phyloP scores from a whole-genome alignment of 805 yeast genomes.

The Dipodascopsis tothii region DNA sequence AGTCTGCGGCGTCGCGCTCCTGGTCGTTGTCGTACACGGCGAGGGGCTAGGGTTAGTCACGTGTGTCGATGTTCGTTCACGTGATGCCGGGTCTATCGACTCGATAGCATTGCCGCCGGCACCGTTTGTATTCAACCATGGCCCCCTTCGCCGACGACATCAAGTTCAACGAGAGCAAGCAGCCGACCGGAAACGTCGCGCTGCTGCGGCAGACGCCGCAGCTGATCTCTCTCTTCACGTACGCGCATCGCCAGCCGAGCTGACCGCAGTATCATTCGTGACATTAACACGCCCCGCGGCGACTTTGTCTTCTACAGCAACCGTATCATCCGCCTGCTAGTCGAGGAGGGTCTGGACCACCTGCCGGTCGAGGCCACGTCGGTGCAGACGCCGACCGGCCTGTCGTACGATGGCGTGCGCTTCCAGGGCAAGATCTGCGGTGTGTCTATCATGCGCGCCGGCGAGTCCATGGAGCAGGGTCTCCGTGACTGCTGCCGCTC shows the following conservation, averaged over 20 bases:
- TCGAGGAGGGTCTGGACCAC: slow-evolving; percentile 86
- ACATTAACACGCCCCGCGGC: slow-evolving; percentile 68
- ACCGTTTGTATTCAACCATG: too few relatives aligned
- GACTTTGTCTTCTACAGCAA: slow-evolving; percentile 95
- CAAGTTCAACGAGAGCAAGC: too few relatives aligned
- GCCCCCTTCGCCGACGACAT: too few relatives aligned
- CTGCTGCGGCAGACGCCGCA: slow-evolving; percentile 85
- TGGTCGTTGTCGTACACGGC: too few relatives aligned
- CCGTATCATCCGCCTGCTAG: slow-evolving; percentile 84
- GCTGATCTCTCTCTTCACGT: slow-evolving; percentile 72
- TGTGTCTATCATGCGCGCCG: slow-evolving; percentile 95
- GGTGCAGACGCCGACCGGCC: slow-evolving; percentile 72
- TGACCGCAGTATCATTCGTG: slow-evolving; percentile 64
- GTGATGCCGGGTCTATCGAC: too few relatives aligned
- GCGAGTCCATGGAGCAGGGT: slow-evolving; percentile 99
- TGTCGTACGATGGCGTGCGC: slow-evolving; percentile 62
- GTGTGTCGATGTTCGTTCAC: too few relatives aligned
- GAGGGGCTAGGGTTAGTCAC: too few relatives aligned
- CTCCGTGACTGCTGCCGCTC: slow-evolving; percentile 94
- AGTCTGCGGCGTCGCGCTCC: too few relatives aligned
- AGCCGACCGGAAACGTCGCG: slow-evolving; percentile 54
- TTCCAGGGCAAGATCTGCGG: slow-evolving; percentile 95
- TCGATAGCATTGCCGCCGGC: too few relatives aligned
- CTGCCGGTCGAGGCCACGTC: slow-evolving; percentile 69
- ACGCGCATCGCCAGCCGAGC: slow-evolving; percentile 18